These are phyloP conservation scores for Picea sitchensis DNA, from an alignment of 75 land plant genomes.

Conservation along the genomic window DNA sequence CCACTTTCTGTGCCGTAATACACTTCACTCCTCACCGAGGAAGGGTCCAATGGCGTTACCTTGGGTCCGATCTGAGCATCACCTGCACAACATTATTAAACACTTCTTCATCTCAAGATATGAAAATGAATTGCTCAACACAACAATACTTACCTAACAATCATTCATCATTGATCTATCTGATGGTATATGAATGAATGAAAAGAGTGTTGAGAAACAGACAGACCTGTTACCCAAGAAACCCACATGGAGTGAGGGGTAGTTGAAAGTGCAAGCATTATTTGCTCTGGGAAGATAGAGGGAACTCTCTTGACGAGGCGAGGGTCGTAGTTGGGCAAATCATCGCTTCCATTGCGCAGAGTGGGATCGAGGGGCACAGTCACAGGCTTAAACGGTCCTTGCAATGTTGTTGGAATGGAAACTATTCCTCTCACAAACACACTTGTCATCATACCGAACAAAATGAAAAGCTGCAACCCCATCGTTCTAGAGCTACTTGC, in stretches of 20 bases:
- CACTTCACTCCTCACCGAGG: slow-evolving; percentile 73
- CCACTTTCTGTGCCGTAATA: slow-evolving; percentile 70
- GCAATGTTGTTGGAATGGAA: slow-evolving; percentile 58
- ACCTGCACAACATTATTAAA: slow-evolving; percentile 30
- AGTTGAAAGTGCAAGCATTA: slow-evolving; percentile 61
- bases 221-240: slow-evolving; percentile 6
- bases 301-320: slow-evolving; percentile 61
- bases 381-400: slow-evolving; percentile 82
- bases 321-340: slow-evolving; percentile 66
- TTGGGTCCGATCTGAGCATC: slow-evolving; percentile 77
- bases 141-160: too few relatives aligned
- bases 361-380: slow-evolving; percentile 63
- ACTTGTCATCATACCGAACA: too few relatives aligned
- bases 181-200: too few relatives aligned
- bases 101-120: too few relatives aligned
- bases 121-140: too few relatives aligned
- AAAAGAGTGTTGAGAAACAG: too few relatives aligned
- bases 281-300: slow-evolving; percentile 74
- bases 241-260: slow-evolving; percentile 76
- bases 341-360: slow-evolving; percentile 70
- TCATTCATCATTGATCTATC: too few relatives aligned
- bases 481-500: too few relatives aligned
- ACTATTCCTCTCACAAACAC: too few relatives aligned
- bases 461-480: too few relatives aligned
- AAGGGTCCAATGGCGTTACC: slow-evolving; percentile 74